Percentiles rank a stretch among this genome's conserved stretches.
Conservation (phyloP, 2,329 filamentous ascomycete genomes). For the Ceratocystis harringtonii region DNA sequence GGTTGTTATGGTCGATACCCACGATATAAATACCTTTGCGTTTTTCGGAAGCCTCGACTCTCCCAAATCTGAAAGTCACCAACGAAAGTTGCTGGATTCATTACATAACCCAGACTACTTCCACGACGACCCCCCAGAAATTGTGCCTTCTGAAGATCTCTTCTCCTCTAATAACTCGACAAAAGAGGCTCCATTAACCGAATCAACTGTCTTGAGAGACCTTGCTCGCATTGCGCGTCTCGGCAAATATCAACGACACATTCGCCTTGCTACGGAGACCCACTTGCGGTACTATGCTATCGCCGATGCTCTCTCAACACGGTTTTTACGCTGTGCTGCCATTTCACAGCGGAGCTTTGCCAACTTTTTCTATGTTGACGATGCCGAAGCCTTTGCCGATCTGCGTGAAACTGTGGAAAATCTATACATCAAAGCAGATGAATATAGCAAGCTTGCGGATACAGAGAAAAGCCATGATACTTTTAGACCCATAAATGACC, state of each 20-base stretch:
- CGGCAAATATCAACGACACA: constrained; percentile 69
- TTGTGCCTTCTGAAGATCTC: constrained; percentile 7
- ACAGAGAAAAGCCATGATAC: constrained; percentile 58
- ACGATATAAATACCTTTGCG: background rate
- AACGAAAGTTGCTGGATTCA: background rate
- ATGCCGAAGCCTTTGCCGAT: constrained; percentile 60
- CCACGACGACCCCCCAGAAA: constrained; percentile 13
- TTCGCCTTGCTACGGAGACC: constrained; percentile 56
- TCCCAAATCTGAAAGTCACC: background rate
- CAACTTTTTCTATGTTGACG: constrained; percentile 62
- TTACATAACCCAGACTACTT: background rate
- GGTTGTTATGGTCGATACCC: background rate
- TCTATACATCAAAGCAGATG: constrained; percentile 62
- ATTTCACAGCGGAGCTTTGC: constrained; percentile 61
- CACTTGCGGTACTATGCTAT: constrained; percentile 61
- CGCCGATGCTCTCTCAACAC: constrained; percentile 58
- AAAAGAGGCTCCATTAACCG: constrained; percentile 34
- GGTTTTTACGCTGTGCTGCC: constrained; percentile 59
- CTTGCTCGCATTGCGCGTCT: constrained; percentile 63
- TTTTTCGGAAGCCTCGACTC: background rate
- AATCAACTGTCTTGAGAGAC: constrained; percentile 53
- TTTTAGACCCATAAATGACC: constrained; percentile 26
- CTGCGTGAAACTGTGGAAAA: constrained; percentile 67
- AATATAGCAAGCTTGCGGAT: constrained; percentile 53
- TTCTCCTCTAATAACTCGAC: background rate